Base-by-base conservation (phyloP, 2,329 filamentous ascomycete genomes). In the Diaporthe vexans region DNA sequence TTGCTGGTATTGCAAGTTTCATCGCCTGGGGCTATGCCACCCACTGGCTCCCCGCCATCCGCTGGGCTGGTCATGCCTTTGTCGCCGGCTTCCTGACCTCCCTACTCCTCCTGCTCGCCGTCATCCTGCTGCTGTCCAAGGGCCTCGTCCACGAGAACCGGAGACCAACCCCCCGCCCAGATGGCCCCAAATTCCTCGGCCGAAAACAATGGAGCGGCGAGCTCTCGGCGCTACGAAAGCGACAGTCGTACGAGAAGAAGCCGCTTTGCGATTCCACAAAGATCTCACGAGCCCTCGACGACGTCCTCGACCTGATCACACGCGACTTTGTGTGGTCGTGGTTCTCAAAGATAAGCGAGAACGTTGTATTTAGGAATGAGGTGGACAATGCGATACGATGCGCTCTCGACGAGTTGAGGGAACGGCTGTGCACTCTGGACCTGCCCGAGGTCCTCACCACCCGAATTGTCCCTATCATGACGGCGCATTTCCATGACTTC, bases 21-120 rank as follows among this genome's bases (percentile, higher is more conserved):
- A 87, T 98, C 82, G 93, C 94, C 82, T 98, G 96, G 96, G 94
- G 94, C 76, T 93, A 95, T 82, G 89, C 93, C 75, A 92, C 94
- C 78, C 92, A 94, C 85, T 97, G 94, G 92, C 87, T 95, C 79
- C 95, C 96, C 40, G 86, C 91, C 75, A 87, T 98, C 78, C 94
- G 95, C 82, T 97, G 94, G 89, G 88, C 94, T 56, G 94, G 94
- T 79, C 94, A 97, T 84, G 94, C 95, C 79, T 95, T 98, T 82
- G 86, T 93, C 77, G 84, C 90, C 77, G 96, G 97, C 77, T 85
- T 89, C 77, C 78, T 93, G 76, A 80, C 91, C 76, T 85, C 92
- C 3, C 77, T 89, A 67, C 82, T 89, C 58, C 86, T 87, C 73
- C 80, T 93, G 73, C 82, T 91, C 73, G 89, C 89, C 71, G 81